Conservation (phyloP, 768 basidiomycete genomes). For the Megacollybia marginata region DNA sequence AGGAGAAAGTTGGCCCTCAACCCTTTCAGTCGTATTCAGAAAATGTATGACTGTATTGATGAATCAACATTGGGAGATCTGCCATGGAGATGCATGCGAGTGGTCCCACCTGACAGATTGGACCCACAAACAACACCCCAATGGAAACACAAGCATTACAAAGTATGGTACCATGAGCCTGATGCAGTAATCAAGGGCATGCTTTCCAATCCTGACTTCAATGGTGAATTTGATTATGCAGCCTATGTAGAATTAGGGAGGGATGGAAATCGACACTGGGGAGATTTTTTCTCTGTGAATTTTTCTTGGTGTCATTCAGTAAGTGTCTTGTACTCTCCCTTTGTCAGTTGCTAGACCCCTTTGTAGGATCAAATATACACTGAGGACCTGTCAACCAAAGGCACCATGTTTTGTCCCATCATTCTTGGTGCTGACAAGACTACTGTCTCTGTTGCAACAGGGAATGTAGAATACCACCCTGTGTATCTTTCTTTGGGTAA, state of each 20-base stretch:
- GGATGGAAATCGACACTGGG: not conserved
- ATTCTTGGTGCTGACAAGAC: constrained; percentile 20
- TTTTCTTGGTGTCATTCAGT: constrained; percentile 5
- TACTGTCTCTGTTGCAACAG: constrained; percentile 14
- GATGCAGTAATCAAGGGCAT: constrained; percentile 7
- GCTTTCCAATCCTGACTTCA: constrained; percentile 15
- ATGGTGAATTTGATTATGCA: constrained; percentile 8
- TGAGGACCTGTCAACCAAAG: constrained; percentile 3
- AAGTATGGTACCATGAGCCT: constrained; percentile 16
- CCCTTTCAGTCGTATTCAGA: constrained; percentile 9
- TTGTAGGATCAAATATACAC: not conserved
- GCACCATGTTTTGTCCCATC: constrained; percentile 13
- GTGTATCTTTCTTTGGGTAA: constrained; percentile 17
- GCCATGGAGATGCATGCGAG: constrained; percentile 15
- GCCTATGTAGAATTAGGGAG: not conserved
- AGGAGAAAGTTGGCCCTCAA: not conserved
- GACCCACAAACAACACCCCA: constrained; percentile 6
- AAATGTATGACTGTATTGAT: constrained; percentile 16
- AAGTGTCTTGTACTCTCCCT: not conserved
- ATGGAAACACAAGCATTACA: constrained; percentile 14
- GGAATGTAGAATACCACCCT: constrained; percentile 13
- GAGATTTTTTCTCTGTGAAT: constrained; percentile 5
- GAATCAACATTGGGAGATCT: constrained; percentile 10
- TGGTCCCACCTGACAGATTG: constrained; percentile 4
- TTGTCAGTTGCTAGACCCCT: not conserved